Evolutionary conservation across 306 rosid species (phyloP).

Genomic region (Fagus sylvatica): DNA sequence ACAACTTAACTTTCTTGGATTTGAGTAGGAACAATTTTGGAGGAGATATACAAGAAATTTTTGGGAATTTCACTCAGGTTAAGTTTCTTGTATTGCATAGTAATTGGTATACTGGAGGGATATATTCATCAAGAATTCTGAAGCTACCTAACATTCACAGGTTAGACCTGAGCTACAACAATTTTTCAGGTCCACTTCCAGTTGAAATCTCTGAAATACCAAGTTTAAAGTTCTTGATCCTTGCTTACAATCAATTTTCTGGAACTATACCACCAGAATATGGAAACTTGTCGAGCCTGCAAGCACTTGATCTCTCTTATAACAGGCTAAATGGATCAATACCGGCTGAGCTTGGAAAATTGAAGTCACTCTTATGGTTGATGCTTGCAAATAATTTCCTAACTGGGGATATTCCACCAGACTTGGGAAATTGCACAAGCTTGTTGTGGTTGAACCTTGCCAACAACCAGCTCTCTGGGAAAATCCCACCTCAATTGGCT

Average conservation of each 20-base stretch:
- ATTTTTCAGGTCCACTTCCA: constrained; percentile 77
- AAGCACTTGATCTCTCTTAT: constrained; percentile 78
- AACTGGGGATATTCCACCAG: constrained; percentile 66
- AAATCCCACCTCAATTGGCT: constrained; percentile 62
- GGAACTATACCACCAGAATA: constrained; percentile 64
- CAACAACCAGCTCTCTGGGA: constrained; percentile 68
- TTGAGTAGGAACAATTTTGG: constrained; percentile 71
- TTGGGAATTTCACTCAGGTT: constrained; percentile 68
- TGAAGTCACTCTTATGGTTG: constrained; percentile 82
- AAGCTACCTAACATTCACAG: constrained; percentile 51
- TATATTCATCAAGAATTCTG: constrained; percentile 68
- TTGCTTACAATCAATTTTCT: constrained; percentile 72
- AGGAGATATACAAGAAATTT: constrained; percentile 65
- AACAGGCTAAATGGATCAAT: constrained; percentile 69
- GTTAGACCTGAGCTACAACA: constrained; percentile 71
- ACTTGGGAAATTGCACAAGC: constrained; percentile 78
- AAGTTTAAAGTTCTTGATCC: constrained; percentile 59
- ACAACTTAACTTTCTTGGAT: constrained; percentile 71
- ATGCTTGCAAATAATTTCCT: constrained; percentile 84
- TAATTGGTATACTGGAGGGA: constrained; percentile 69
- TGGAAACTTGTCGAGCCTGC: constrained; percentile 57
- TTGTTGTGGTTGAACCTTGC: constrained; percentile 92
- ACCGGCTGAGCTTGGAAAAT: constrained; percentile 74
- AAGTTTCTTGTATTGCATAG: constrained; percentile 68
- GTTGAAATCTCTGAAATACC: constrained; percentile 60